Evolutionary conservation across 257 asterid species (phyloP).

Genomic region (Craterostigma plantagineum): DNA sequence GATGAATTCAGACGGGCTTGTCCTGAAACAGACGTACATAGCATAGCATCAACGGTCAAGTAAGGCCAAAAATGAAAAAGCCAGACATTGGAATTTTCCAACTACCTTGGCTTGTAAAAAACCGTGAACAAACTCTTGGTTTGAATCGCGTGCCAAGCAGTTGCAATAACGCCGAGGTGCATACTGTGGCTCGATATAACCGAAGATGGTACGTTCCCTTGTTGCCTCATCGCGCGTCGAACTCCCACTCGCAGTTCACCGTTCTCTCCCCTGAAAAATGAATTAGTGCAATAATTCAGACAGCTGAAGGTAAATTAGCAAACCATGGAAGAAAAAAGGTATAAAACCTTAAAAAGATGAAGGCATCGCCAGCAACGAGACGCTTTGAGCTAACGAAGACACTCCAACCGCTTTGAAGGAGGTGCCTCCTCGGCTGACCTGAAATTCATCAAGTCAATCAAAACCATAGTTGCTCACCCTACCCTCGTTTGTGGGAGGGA

Average conservation of each 20-base stretch:
- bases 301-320: too few relatives aligned
- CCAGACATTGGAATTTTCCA: neutral
- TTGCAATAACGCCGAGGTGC: constrained; percentile 99
- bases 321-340: neutral
- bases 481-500: constrained; percentile 1
- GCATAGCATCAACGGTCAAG: constrained; percentile 1
- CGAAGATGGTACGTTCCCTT: constrained; percentile 77
- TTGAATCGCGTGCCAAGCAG: constrained; percentile 95
- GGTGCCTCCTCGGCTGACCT: constrained; percentile 97
- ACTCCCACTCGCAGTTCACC: constrained; percentile 95
- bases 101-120: constrained; percentile 90
- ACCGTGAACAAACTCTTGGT: constrained; percentile 75
- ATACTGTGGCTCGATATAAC: constrained; percentile 98
- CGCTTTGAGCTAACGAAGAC: constrained; percentile 92
- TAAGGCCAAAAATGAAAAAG: neutral
- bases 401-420: constrained; percentile 99
- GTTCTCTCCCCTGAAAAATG: constrained; percentile 62
- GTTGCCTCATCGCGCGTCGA: constrained; percentile 94
- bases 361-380: constrained; percentile 96
- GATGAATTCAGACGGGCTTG: constrained; percentile 84
- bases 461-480: too few relatives aligned
- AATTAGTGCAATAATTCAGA: too few relatives aligned
- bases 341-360: constrained; percentile 73
- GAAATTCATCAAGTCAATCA: constrained; percentile 9
- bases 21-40: constrained; percentile 24